Evolutionary conservation across 2,329 filamentous ascomycete genomes (phyloP).

Genomic region (Bimuria novae-zelandiae): DNA sequence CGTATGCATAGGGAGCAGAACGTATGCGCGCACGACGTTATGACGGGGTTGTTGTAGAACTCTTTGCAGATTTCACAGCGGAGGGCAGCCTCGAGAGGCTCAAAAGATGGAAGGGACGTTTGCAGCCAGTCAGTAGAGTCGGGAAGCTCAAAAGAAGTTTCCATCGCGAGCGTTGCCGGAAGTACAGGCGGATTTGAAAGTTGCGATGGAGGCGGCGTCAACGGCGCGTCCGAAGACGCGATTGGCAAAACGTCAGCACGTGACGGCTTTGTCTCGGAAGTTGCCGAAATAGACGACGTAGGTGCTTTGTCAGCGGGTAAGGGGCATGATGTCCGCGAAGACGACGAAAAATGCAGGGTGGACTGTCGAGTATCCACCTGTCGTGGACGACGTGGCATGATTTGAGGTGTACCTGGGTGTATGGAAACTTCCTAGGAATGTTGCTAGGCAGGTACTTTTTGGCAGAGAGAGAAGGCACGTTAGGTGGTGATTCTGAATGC

Average conservation of each 20-base stretch:
- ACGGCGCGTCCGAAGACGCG: conserved; percentile 4
- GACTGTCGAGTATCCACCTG: neutral
- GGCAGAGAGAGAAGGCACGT: too few relatives aligned
- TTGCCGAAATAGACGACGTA: neutral
- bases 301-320: conserved; percentile 11
- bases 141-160: conserved; percentile 54
- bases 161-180: conserved; percentile 27
- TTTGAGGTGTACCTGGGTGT: too few relatives aligned
- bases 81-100: conserved; percentile 78
- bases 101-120: conserved; percentile 69
- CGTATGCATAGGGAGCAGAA: conserved; percentile 98
- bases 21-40: conserved; percentile 92
- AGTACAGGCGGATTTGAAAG: neutral
- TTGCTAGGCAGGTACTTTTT: too few relatives aligned
- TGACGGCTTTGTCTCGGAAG: neutral
- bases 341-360: neutral
- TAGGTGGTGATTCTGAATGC: too few relatives aligned
- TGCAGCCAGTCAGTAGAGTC: conserved; percentile 86
- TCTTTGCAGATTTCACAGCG: conserved; percentile 99
- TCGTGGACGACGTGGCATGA: too few relatives aligned
- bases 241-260: conserved; percentile 9
- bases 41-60: conserved; percentile 91
- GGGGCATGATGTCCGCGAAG: neutral
- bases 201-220: conserved; percentile 1
- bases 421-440: too few relatives aligned